A percentile compares a stretch with the other conserved stretches of the same genome.
These are phyloP conservation scores for Russula lepida DNA, from an alignment of 768 basidiomycete genomes.

Conservation along the genomic window DNA sequence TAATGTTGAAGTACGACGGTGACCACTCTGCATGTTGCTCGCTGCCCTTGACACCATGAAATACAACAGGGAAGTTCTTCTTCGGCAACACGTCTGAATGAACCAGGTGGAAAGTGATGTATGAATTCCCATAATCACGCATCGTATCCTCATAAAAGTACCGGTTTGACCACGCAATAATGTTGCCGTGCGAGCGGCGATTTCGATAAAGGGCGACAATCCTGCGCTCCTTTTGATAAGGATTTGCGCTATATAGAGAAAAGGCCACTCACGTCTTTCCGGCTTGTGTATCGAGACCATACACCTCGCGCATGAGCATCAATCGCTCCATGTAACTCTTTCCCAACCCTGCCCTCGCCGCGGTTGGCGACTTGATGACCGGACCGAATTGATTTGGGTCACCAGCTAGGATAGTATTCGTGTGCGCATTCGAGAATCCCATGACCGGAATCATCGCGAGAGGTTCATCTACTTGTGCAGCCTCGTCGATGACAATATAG, in stretches of 20 bases:
- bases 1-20: slow-evolving; percentile 34
- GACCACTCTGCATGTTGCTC: slow-evolving; percentile 30
- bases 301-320: slow-evolving; percentile 27
- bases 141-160: slow-evolving; percentile 32
- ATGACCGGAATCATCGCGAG: slow-evolving; percentile 39
- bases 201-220: slow-evolving; percentile 17
- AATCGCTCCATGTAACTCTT: slow-evolving; percentile 32
- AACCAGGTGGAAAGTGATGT: slow-evolving; percentile 25
- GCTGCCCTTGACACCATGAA: slow-evolving; percentile 29
- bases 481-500: slow-evolving; percentile 58
- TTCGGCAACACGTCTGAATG: slow-evolving; percentile 26
- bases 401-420: slow-evolving; percentile 33
- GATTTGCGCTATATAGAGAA: background rate
- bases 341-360: slow-evolving; percentile 25
- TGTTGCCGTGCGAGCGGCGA: slow-evolving; percentile 27
- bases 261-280: slow-evolving; percentile 28
- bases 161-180: slow-evolving; percentile 51
- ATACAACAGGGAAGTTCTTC: slow-evolving; percentile 28
- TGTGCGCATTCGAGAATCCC: slow-evolving; percentile 27
- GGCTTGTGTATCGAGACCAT: slow-evolving; percentile 22
- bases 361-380: slow-evolving; percentile 28
- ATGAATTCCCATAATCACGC: slow-evolving; percentile 24
- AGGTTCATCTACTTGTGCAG: slow-evolving; percentile 55
- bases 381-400: slow-evolving; percentile 34
- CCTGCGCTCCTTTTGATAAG: slow-evolving; percentile 13